Evolutionary conservation across 1,139 yeast species (phyloP).

Genomic region (Maudiozyma humilis): DNA sequence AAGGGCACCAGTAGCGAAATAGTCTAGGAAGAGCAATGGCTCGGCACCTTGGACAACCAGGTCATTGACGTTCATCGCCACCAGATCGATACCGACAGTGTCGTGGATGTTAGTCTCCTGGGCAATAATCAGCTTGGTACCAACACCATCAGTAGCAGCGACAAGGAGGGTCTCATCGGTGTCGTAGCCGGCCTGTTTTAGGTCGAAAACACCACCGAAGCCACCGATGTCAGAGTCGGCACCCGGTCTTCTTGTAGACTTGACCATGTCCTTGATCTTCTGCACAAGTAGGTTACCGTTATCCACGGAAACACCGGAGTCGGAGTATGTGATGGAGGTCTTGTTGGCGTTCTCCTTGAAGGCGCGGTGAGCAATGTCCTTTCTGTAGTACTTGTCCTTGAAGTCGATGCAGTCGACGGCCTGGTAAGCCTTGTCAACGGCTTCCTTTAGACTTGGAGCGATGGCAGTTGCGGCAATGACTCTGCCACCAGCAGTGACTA

Average conservation of each 20-base stretch:
- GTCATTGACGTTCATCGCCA: constrained; percentile 98
- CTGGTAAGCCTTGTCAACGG: constrained; percentile 77
- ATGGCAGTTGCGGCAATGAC: constrained; percentile 92
- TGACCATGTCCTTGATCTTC: constrained; percentile 81
- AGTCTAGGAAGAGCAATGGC: constrained; percentile 89
- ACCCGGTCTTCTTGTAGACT: constrained; percentile 92
- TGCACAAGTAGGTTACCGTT: constrained; percentile 87
- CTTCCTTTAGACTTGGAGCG: constrained; percentile 64
- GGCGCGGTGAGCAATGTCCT: constrained; percentile 93
- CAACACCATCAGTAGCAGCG: constrained; percentile 99
- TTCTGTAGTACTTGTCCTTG: constrained; percentile 71
- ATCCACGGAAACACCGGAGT: constrained; percentile 96
- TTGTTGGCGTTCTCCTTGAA: constrained; percentile 41
- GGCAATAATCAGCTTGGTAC: constrained; percentile 92
- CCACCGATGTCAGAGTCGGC: constrained; percentile 99
- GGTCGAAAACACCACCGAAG: constrained; percentile 92
- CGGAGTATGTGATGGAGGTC: constrained; percentile 64
- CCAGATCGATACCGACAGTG: constrained; percentile 96
- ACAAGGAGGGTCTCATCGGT: constrained; percentile 71
- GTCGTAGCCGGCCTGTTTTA: constrained; percentile 76
- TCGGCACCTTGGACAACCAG: constrained; percentile 98
- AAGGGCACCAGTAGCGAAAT: constrained; percentile 90
- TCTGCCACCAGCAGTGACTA: constrained; percentile 90
- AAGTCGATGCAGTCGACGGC: constrained; percentile 76
- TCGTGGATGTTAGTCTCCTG: constrained; percentile 82